Base-by-base conservation (phyloP, 225 moss, liverwort and hornwort genomes). In the Bryum argenteum region DNA sequence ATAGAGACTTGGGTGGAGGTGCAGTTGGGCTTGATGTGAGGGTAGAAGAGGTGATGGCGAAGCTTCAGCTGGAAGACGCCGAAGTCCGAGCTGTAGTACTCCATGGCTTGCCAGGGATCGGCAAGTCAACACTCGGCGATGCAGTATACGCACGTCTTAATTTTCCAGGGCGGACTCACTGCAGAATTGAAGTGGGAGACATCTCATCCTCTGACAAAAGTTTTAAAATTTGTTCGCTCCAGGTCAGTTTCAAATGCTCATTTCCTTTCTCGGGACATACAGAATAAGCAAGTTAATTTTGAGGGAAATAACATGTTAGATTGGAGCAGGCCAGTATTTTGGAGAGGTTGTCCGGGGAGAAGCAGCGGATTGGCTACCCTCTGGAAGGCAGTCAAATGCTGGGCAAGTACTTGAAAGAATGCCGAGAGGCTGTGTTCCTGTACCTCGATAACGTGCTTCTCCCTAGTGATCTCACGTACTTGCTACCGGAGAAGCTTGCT, bases 31-130 rank as follows among this genome's bases (percentile, higher is more conserved):
- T 91, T 54, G 89, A 85, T 71, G 75, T 74, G 20, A 77, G 83
- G 53, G 89, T 91, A 22, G 83, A 83, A 20, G 77, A 75, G 56
- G 85, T 91, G 28, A 70, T 91, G 14, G 50, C 69, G 40, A 83
- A 83, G 64, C 85, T 91, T 1, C 75, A 78, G 50, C 66, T 78
- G 53, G 61, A 75, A 54, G 62, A 68, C 16, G 15, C 67, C 20
- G 63, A 67, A 0, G 70, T 80, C 0, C 70, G 82, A 64, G 91
- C 89, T 14, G 83, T 89, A 28, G 79, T 91, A 10, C 72, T 89
- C 18, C 91, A 91, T 16, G 91, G 91, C 37, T 85, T 91, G 71
- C 87, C 89, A 0, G 89, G 91, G 20, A 89, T 91, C 9, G 91
- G 91, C 71, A 89, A 87, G 66, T 87, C 89, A 47, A 91, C 91